These are phyloP conservation scores for Epichloe festucae DNA, from an alignment of 2,329 filamentous ascomycete genomes.

Conservation along the genomic window DNA sequence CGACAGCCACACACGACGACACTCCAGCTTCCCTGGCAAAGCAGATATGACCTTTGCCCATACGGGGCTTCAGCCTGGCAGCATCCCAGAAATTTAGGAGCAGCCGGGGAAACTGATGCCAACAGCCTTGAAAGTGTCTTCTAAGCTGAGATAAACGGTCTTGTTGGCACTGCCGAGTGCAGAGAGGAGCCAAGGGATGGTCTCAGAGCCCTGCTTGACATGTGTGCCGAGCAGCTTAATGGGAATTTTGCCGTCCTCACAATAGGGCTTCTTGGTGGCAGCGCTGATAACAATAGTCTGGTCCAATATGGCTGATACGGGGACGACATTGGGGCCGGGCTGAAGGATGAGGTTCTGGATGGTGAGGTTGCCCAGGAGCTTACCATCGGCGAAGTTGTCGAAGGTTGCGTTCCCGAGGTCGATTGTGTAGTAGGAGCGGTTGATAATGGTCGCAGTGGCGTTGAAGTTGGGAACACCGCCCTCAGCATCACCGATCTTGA, in stretches of 20 bases:
- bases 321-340: conserved; percentile 45
- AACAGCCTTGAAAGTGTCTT: conserved; percentile 23
- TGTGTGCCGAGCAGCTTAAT: conserved; percentile 40
- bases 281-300: conserved; percentile 32
- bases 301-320: conserved; percentile 40
- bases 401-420: conserved; percentile 55
- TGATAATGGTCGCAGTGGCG: conserved; percentile 47
- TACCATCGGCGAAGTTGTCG: conserved; percentile 39
- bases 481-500: conserved; percentile 4
- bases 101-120: conserved; percentile 5
- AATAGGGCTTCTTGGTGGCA: conserved; percentile 31
- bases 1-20: neutral
- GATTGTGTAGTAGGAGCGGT: conserved; percentile 49
- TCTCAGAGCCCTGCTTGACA: conserved; percentile 37
- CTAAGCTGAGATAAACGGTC: conserved; percentile 39
- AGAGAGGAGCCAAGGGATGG: conserved; percentile 41
- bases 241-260: conserved; percentile 40
- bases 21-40: neutral
- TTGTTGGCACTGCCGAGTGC: conserved; percentile 39
- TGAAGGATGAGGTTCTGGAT: conserved; percentile 44
- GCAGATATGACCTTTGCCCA: neutral
- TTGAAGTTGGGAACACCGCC: conserved; percentile 41
- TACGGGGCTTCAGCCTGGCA: neutral
- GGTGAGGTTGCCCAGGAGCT: conserved; percentile 39
- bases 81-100: neutral